A percentile compares a stretch with the other conserved stretches of the same genome.
Conservation (phyloP, 2,329 filamentous ascomycete genomes). For the Myriosclerotinia duriaeana region DNA sequence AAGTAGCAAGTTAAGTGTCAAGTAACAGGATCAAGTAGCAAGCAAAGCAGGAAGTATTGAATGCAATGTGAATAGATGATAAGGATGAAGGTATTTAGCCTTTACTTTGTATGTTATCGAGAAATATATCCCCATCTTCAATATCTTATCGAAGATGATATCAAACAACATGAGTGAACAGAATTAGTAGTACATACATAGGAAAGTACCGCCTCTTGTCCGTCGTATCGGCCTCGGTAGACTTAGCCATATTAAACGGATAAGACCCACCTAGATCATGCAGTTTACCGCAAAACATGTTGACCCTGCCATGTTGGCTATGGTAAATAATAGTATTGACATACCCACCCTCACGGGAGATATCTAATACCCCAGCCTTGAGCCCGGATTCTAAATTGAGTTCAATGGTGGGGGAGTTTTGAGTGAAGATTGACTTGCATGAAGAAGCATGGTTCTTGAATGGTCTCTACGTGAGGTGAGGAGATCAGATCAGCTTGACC, state of each 20-base stretch:
- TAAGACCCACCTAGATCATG: slow-evolving; percentile 18
- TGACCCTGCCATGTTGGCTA: slow-evolving; percentile 6
- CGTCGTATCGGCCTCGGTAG: slow-evolving; percentile 12
- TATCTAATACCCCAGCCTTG: not conserved
- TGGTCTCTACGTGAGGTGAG: slow-evolving; percentile 3
- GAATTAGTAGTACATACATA: slow-evolving; percentile 2
- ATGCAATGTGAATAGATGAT: not conserved
- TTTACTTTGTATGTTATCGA: not conserved
- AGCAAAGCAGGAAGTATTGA: not conserved
- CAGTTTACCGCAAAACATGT: slow-evolving; percentile 18
- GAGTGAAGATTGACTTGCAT: slow-evolving; percentile 8
- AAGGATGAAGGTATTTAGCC: not conserved
- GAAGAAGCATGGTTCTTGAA: not conserved
- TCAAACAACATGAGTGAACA: not conserved
- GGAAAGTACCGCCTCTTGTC: not conserved
- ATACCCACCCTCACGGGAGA: not conserved
- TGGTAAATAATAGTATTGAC: not conserved
- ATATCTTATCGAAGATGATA: slow-evolving; percentile 3
- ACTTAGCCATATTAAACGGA: slow-evolving; percentile 12
- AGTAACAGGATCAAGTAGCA: not conserved
- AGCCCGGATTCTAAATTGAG: not conserved
- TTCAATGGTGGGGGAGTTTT: not conserved
- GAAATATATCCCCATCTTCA: not conserved
- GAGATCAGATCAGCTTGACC: slow-evolving; percentile 12
- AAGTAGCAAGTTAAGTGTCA: not conserved